Evolutionary conservation across 345 rosid genomes (phyloP).

Genomic region (Eucalyptus dawsonii): DNA sequence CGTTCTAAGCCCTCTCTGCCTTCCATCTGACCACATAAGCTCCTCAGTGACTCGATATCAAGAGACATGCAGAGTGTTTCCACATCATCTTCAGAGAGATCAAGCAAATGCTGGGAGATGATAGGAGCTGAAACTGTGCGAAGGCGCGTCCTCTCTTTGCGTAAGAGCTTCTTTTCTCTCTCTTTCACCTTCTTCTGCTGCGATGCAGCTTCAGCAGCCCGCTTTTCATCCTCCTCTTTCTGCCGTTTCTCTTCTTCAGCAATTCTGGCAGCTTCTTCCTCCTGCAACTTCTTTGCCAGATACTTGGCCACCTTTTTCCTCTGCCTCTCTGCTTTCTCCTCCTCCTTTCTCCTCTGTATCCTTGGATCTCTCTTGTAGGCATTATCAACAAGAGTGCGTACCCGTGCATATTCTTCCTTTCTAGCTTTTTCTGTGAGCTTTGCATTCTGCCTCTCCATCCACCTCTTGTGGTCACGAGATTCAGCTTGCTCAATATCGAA

Average conservation of each 20-base stretch:
- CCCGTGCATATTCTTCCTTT: constrained; percentile 84
- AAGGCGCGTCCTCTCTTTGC: constrained; percentile 82
- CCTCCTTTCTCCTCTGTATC: constrained; percentile 72
- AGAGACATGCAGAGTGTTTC: constrained; percentile 77
- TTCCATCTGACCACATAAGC: constrained; percentile 67
- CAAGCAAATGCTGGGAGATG: constrained; percentile 40
- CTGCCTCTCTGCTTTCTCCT: constrained; percentile 80
- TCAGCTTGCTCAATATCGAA: constrained; percentile 93
- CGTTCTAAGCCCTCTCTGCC: constrained; percentile 40
- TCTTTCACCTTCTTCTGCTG: constrained; percentile 82
- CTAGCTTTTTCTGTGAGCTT: constrained; percentile 76
- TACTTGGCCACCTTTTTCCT: constrained; percentile 75
- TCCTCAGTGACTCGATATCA: constrained; percentile 51
- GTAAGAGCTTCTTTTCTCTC: constrained; percentile 87
- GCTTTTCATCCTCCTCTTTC: constrained; percentile 74
- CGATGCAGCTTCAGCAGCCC: constrained; percentile 70
- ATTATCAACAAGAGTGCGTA: constrained; percentile 84
- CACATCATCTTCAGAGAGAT: constrained; percentile 55
- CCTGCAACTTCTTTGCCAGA: constrained; percentile 79
- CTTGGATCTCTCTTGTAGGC: constrained; percentile 92
- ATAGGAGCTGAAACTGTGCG: constrained; percentile 63
- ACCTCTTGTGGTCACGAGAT: constrained; percentile 93
- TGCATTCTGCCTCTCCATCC: constrained; percentile 99
- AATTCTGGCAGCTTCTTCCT: constrained; percentile 72
- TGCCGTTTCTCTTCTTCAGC: constrained; percentile 71